Conservation (phyloP, 139 green algal genomes). For the Gonium pectorale region DNA sequence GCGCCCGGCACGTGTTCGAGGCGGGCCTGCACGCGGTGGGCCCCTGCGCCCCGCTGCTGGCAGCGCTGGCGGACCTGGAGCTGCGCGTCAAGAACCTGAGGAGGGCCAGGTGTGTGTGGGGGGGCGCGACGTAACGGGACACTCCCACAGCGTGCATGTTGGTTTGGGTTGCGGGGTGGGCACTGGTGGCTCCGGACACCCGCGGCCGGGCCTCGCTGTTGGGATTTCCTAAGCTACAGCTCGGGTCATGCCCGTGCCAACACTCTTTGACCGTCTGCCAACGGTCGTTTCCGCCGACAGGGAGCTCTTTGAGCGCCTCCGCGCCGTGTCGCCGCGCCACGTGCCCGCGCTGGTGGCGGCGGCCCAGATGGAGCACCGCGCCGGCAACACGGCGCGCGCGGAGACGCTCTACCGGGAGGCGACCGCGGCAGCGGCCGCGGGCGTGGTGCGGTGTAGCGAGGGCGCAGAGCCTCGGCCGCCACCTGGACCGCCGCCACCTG, state of each 20-base stretch:
- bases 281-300: neutral
- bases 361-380: slow-evolving; percentile 48
- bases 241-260: too few relatives aligned
- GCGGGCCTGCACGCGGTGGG: slow-evolving; percentile 5
- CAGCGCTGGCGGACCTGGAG: slow-evolving; percentile 49
- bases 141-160: too few relatives aligned
- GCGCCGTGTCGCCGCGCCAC: neutral
- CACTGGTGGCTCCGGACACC: too few relatives aligned
- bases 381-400: slow-evolving; percentile 41
- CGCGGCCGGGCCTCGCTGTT: too few relatives aligned
- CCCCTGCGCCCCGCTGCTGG: slow-evolving; percentile 50
- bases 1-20: slow-evolving; percentile 59
- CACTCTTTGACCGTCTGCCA: too few relatives aligned
- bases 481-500: too few relatives aligned
- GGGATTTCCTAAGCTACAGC: too few relatives aligned
- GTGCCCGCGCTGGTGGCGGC: slow-evolving; percentile 4
- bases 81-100: slow-evolving; percentile 1
- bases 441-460: slow-evolving; percentile 16
- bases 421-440: neutral
- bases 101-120: neutral
- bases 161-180: too few relatives aligned
- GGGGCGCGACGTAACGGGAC: too few relatives aligned
- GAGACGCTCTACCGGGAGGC: slow-evolving; percentile 22
- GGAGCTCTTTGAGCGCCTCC: slow-evolving; percentile 6
- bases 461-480: too few relatives aligned